A percentile compares a stretch with the other conserved stretches of the same genome.
phyloP scores from a whole-genome alignment of 2,329 filamentous ascomycete genomes.

The Pseudocercospora pini-densiflorae region DNA sequence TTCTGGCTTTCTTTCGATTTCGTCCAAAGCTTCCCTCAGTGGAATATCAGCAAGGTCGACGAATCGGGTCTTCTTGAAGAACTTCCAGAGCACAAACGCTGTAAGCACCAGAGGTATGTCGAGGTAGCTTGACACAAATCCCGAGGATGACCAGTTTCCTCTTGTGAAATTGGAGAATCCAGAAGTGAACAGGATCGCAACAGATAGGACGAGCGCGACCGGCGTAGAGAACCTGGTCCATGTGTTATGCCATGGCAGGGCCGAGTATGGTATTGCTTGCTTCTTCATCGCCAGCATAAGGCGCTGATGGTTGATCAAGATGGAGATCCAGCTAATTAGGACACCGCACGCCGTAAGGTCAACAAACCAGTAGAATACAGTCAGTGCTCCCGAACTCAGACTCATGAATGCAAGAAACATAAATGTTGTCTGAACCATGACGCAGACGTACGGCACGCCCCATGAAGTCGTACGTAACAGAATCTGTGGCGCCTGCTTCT shows the following conservation, averaged over 20 bases:
- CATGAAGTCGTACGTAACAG: conserved; percentile 49
- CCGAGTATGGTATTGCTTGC: conserved; percentile 30
- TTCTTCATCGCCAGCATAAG: conserved; percentile 34
- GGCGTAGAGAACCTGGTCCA: conserved; percentile 44
- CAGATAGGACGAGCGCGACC: conserved; percentile 36
- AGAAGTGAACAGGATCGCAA: conserved; percentile 37
- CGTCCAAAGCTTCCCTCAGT: conserved; percentile 30
- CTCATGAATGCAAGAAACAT: conserved; percentile 38
- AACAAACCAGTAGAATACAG: conserved; percentile 69
- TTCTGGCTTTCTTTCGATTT: conserved; percentile 28
- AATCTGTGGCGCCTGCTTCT: conserved; percentile 64
- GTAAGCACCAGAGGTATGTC: conserved; percentile 34
- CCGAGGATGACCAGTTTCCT: conserved; percentile 34
- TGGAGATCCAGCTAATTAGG: conserved; percentile 61
- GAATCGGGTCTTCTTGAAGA: conserved; percentile 32
- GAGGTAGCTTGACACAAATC: conserved; percentile 43
- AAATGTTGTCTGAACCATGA: conserved; percentile 33
- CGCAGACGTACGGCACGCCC: conserved; percentile 34
- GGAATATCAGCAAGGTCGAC: conserved; percentile 32
- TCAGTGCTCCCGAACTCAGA: conserved; percentile 55
- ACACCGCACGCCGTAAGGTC: conserved; percentile 66
- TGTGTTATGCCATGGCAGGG: conserved; percentile 41
- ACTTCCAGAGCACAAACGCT: conserved; percentile 33
- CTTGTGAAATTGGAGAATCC: conserved; percentile 37
- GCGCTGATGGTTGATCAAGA: conserved; percentile 34